Percentiles rank a stretch among this genome's conserved stretches.
Evolutionary conservation across 805 yeast species (phyloP).

Genomic region (Ogataea polymorpha): DNA sequence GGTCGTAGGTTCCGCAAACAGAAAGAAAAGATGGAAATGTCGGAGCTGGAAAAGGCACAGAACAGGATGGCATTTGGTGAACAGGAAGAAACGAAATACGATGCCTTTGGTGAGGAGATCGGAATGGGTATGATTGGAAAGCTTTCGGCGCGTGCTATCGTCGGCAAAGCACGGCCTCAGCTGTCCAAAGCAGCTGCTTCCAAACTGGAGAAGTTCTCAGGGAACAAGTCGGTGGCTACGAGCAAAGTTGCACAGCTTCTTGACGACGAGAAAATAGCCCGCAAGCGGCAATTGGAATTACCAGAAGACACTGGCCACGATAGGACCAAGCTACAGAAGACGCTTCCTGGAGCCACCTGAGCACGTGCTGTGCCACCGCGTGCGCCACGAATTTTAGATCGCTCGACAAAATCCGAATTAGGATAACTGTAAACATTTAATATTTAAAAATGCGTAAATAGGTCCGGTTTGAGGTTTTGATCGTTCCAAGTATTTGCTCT

Average conservation of each 20-base stretch:
- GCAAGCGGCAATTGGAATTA: slow-evolving; percentile 1
- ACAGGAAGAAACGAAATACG: slow-evolving; percentile 58
- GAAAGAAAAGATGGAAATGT: slow-evolving; percentile 76
- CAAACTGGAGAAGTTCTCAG: slow-evolving; percentile 16
- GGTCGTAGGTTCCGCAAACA: slow-evolving; percentile 77
- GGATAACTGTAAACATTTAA: slow-evolving; percentile 16
- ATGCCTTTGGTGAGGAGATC: slow-evolving; percentile 73
- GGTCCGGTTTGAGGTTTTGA: slow-evolving; percentile 1
- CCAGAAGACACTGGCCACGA: background rate
- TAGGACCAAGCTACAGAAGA: background rate
- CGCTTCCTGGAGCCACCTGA: background rate
- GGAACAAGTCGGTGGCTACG: slow-evolving; percentile 18
- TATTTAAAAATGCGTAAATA: slow-evolving; percentile 5
- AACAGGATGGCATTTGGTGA: slow-evolving; percentile 83
- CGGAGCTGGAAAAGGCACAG: slow-evolving; percentile 79
- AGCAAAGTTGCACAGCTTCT: slow-evolving; percentile 14
- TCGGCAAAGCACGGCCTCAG: slow-evolving; percentile 11
- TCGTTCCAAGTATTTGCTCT: slow-evolving; percentile 1
- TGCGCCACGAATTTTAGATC: background rate
- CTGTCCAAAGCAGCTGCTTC: slow-evolving; percentile 15
- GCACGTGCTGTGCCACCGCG: background rate
- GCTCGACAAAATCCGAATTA: slow-evolving; percentile 4
- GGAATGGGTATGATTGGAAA: slow-evolving; percentile 73
- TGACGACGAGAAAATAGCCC: slow-evolving; percentile 6
- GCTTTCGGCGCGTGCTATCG: slow-evolving; percentile 21